Evolutionary conservation across 208 protist genomes (phyloP).

Genomic region (Crithidia expoeki): DNA sequence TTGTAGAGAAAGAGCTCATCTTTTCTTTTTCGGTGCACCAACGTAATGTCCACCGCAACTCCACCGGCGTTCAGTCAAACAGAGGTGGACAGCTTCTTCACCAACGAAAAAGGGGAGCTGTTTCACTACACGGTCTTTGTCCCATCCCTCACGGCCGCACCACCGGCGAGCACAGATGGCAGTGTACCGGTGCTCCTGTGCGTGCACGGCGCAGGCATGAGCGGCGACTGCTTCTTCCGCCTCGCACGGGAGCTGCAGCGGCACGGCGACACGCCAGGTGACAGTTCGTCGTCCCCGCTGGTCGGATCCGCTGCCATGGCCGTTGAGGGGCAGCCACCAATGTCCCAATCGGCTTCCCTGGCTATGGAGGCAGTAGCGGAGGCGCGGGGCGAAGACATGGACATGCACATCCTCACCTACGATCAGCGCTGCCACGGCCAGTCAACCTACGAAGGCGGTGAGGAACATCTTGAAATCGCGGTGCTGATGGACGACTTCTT

Average conservation of each 20-base stretch:
- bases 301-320: neutral
- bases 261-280: neutral
- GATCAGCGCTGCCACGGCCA: constrained; percentile 91
- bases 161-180: constrained; percentile 9
- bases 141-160: constrained; percentile 11
- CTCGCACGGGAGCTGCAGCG: constrained; percentile 51
- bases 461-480: constrained; percentile 65
- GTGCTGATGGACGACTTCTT: constrained; percentile 74
- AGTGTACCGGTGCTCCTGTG: constrained; percentile 77
- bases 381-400: constrained; percentile 35
- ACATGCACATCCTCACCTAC: constrained; percentile 67
- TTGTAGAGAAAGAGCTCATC: no score
- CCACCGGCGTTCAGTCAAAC: constrained; percentile 2
- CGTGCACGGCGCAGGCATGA: constrained; percentile 91
- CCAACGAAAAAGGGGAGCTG: constrained; percentile 43
- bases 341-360: neutral
- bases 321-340: neutral
- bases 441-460: constrained; percentile 68
- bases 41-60: neutral
- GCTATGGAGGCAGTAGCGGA: constrained; percentile 19
- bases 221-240: constrained; percentile 67
- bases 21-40: neutral
- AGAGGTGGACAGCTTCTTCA: constrained; percentile 39
- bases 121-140: constrained; percentile 63
- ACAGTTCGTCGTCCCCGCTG: neutral